Percentiles rank a stretch among this genome's conserved stretches.
Conservation (phyloP, 352 stramenopile genomes). For the Thalassiosira allenii region DNA sequence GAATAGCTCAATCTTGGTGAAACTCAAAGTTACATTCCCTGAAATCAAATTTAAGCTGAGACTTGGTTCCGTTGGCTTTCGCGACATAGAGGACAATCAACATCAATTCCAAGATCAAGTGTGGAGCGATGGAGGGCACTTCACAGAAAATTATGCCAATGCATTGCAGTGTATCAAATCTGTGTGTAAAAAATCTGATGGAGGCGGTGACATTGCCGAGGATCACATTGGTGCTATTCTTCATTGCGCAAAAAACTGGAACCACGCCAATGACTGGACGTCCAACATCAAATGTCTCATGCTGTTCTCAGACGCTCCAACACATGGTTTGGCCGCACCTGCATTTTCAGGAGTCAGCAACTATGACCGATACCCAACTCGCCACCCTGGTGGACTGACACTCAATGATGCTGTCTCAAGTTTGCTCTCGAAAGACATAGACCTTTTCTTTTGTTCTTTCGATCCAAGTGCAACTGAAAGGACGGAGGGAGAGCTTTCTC, state of each 20-base stretch:
- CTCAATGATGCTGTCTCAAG: slow-evolving; percentile 41
- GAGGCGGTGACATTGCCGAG: slow-evolving; percentile 71
- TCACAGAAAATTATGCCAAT: slow-evolving; percentile 49
- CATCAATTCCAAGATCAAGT: slow-evolving; percentile 65
- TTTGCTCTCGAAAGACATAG: slow-evolving; percentile 63
- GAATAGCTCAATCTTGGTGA: slow-evolving; percentile 45
- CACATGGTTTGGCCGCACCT: slow-evolving; percentile 57
- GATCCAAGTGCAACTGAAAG: slow-evolving; percentile 57
- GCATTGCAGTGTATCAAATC: slow-evolving; percentile 42
- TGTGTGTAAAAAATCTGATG: slow-evolving; percentile 24
- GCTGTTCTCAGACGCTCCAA: slow-evolving; percentile 68
- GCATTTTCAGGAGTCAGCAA: slow-evolving; percentile 24
- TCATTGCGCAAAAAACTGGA: slow-evolving; percentile 51
- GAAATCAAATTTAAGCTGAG: slow-evolving; percentile 70
- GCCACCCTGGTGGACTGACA: slow-evolving; percentile 64
- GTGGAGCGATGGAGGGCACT: slow-evolving; percentile 55
- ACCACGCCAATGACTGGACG: slow-evolving; percentile 58
- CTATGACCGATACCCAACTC: slow-evolving; percentile 54
- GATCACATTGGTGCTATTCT: slow-evolving; percentile 69
- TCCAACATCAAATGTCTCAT: slow-evolving; percentile 71
- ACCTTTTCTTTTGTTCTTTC: slow-evolving; percentile 77
- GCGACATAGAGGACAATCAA: slow-evolving; percentile 68
- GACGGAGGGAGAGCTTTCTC: slow-evolving; percentile 61
- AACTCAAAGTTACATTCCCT: slow-evolving; percentile 61
- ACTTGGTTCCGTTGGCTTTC: slow-evolving; percentile 55